phyloP scores from a whole-genome alignment of 352 stramenopile species.

The Thalassiosira ordinaria region DNA sequence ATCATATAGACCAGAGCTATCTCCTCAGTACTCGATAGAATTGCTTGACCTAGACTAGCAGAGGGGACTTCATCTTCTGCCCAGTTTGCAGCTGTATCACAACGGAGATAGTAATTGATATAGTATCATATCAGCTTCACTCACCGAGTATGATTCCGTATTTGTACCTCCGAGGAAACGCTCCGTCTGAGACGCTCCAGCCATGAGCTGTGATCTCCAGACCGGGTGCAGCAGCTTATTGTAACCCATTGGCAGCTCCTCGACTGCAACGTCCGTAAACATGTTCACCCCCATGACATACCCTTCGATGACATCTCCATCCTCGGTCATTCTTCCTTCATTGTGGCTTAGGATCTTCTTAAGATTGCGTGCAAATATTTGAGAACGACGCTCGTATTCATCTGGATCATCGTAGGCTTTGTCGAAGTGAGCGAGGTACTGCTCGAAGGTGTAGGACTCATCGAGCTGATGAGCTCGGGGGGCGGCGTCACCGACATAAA shows the following conservation, averaged over 20 bases:
- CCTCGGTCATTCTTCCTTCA: conserved; percentile 31
- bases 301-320: conserved; percentile 22
- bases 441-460: conserved; percentile 63
- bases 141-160: conserved; percentile 40
- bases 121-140: too few species aligned
- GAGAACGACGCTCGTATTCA: conserved; percentile 60
- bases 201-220: conserved; percentile 22
- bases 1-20: too few species aligned
- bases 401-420: conserved; percentile 63
- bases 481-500: not conserved
- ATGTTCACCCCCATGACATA: conserved; percentile 72
- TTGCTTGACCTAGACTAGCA: too few species aligned
- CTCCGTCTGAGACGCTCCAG: conserved; percentile 7
- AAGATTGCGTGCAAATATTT: conserved; percentile 70
- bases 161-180: conserved; percentile 24
- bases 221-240: conserved; percentile 56
- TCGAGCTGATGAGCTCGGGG: conserved; percentile 58
- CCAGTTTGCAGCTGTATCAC: too few species aligned
- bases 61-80: too few species aligned
- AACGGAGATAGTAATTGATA: too few species aligned
- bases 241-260: conserved; percentile 74
- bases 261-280: conserved; percentile 64
- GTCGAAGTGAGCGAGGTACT: conserved; percentile 64
- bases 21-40: too few species aligned
- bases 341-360: conserved; percentile 75